A percentile compares a stretch with the other conserved stretches of the same genome.
Evolutionary conservation across 306 rosid genomes (phyloP).

Genomic region (Ceratonia siliqua): DNA sequence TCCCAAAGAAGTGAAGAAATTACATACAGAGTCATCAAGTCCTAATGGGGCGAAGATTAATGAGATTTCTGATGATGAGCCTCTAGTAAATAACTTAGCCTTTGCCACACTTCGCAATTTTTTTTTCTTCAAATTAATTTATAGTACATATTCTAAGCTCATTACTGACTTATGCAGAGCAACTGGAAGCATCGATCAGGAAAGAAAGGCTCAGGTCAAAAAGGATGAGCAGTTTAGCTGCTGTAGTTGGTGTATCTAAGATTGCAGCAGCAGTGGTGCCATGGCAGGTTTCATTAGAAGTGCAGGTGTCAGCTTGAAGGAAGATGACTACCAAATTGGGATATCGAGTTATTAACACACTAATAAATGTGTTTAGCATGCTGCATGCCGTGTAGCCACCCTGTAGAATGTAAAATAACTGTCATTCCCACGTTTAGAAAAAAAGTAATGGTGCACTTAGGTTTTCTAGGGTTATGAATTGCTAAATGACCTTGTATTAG

Average conservation of each 20-base stretch:
- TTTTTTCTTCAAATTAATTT: background rate
- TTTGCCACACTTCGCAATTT: constrained; percentile 18
- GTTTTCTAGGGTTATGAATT: constrained; percentile 40
- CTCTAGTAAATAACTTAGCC: constrained; percentile 64
- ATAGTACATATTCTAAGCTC: background rate
- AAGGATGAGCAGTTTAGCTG: constrained; percentile 32
- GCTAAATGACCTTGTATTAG: constrained; percentile 43
- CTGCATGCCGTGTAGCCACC: constrained; percentile 40
- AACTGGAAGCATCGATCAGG: constrained; percentile 70
- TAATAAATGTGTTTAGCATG: constrained; percentile 40
- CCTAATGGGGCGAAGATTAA: constrained; percentile 29
- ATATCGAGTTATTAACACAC: constrained; percentile 39
- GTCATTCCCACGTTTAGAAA: constrained; percentile 46
- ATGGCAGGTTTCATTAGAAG: constrained; percentile 28
- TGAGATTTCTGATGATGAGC: constrained; percentile 87
- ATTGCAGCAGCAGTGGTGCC: constrained; percentile 31
- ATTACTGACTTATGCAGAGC: constrained; percentile 57
- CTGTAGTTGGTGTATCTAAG: constrained; percentile 19
- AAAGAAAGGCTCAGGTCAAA: constrained; percentile 48
- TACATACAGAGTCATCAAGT: constrained; percentile 26
- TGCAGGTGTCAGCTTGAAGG: constrained; percentile 32
- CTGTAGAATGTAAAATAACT: constrained; percentile 54
- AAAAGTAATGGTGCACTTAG: constrained; percentile 28
- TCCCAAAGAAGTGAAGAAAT: constrained; percentile 37
- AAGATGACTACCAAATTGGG: constrained; percentile 39